phyloP scores from a whole-genome alignment of 23 red algal genomes.

The Gracilariopsis chorda region DNA sequence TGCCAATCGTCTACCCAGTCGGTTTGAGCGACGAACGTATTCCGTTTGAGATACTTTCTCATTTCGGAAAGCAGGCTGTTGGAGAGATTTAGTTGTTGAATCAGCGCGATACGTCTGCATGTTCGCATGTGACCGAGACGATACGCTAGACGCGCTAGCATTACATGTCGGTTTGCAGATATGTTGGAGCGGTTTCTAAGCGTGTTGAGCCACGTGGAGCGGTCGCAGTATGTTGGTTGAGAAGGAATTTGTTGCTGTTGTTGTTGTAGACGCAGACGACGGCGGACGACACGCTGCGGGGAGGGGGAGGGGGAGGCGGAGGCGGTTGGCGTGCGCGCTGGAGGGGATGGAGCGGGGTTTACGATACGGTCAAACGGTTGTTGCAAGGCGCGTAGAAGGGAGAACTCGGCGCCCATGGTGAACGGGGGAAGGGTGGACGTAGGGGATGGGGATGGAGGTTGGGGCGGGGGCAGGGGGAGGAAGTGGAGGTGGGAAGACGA shows the following conservation, averaged over 20 bases:
- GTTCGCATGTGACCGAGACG: background rate
- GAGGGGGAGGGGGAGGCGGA: background rate
- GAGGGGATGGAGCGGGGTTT: background rate
- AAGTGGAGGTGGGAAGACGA: background rate
- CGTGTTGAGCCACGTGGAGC: background rate
- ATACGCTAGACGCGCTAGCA: background rate
- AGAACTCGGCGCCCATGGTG: background rate
- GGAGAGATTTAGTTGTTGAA: background rate
- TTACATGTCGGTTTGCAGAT: background rate
- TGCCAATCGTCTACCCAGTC: background rate
- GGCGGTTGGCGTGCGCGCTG: background rate
- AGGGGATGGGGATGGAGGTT: background rate
- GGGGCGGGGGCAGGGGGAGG: background rate
- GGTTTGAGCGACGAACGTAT: background rate
- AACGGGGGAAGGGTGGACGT: background rate
- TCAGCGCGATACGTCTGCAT: background rate
- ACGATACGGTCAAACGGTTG: background rate
- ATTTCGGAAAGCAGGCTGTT: background rate
- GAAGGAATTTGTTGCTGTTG: background rate
- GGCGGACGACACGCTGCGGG: background rate
- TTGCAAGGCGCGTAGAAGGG: background rate
- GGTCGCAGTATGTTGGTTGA: background rate
- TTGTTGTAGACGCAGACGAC: background rate
- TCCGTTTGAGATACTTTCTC: background rate
- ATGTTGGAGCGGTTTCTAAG: slow-evolving; percentile 1